Conservation (phyloP, 805 yeast species). For the Candida namnaoensis region DNA sequence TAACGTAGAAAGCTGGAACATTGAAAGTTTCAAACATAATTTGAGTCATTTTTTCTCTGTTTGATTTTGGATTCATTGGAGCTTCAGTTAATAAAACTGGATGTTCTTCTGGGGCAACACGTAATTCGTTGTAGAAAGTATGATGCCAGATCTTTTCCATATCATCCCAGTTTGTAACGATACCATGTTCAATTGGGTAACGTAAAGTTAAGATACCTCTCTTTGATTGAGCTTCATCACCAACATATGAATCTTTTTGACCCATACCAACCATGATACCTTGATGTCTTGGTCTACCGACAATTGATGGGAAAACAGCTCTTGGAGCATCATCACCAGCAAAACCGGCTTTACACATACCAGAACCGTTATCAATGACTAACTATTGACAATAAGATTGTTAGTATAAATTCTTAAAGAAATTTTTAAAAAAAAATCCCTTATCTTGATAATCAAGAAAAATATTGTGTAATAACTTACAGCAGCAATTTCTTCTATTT, state of each 20-base stretch:
- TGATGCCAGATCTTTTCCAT: slow-evolving; percentile 99
- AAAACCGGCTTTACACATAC: slow-evolving; percentile 99
- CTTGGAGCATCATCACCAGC: slow-evolving; percentile 99
- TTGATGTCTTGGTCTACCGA: slow-evolving; percentile 99
- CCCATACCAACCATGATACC: slow-evolving; percentile 99
- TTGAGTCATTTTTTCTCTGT: slow-evolving; percentile 99
- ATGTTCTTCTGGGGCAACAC: slow-evolving; percentile 99
- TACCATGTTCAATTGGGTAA: slow-evolving; percentile 99
- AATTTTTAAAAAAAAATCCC: not conserved
- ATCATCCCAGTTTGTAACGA: slow-evolving; percentile 99
- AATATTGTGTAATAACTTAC: not conserved
- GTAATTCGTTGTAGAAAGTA: slow-evolving; percentile 99
- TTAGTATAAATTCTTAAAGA: not conserved
- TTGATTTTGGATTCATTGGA: slow-evolving; percentile 98
- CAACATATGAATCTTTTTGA: slow-evolving; percentile 99
- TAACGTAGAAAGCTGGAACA: slow-evolving; percentile 98
- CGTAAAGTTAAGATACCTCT: slow-evolving; percentile 99
- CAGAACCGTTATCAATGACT: slow-evolving; percentile 99
- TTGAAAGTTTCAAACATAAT: slow-evolving; percentile 98
- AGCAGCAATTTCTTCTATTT: slow-evolving; percentile 14
- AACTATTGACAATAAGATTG: slow-evolving; percentile 7
- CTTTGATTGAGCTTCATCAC: slow-evolving; percentile 99
- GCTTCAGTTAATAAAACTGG: slow-evolving; percentile 99
- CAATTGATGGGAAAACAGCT: slow-evolving; percentile 99
- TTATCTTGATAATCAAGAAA: not conserved